Evolutionary conservation across 768 basidiomycete genomes (phyloP).

Genomic region (Gautieria morchelliformis): DNA sequence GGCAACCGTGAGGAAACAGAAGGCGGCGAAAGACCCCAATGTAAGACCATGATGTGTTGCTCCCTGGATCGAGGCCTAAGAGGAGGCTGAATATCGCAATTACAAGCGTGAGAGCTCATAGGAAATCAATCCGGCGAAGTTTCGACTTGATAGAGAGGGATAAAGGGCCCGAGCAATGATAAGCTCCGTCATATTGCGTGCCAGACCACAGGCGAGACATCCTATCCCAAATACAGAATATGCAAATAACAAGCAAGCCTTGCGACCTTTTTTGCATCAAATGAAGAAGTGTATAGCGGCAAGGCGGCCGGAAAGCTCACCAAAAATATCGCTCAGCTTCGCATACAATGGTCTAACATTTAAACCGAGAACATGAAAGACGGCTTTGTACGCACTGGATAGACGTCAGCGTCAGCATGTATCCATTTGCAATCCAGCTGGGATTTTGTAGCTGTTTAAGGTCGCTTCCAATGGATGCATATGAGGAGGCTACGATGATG

Average conservation of each 20-base stretch:
- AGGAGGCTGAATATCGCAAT: slow-evolving; percentile 47
- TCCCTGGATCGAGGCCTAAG: slow-evolving; percentile 45
- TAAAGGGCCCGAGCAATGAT: slow-evolving; percentile 36
- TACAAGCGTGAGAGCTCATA: slow-evolving; percentile 46
- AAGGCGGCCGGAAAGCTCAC: background rate
- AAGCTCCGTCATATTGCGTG: slow-evolving; percentile 44
- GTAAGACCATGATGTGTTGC: slow-evolving; percentile 31
- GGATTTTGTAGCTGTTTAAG: slow-evolving; percentile 53
- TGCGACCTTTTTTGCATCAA: slow-evolving; percentile 26
- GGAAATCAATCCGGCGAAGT: slow-evolving; percentile 53
- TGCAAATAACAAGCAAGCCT: slow-evolving; percentile 45
- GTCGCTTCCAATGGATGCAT: slow-evolving; percentile 47
- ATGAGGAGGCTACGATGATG: slow-evolving; percentile 41
- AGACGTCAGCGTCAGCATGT: slow-evolving; percentile 49
- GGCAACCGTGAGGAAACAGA: slow-evolving; percentile 17
- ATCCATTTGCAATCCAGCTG: slow-evolving; percentile 58
- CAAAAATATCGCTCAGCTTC: slow-evolving; percentile 56
- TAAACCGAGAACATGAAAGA: too few species aligned
- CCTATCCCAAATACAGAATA: slow-evolving; percentile 47
- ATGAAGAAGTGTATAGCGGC: background rate
- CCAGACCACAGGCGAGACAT: slow-evolving; percentile 42
- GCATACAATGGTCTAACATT: slow-evolving; percentile 46
- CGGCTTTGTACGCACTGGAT: slow-evolving; percentile 40
- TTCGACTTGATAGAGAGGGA: slow-evolving; percentile 34
- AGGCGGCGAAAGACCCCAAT: slow-evolving; percentile 9